A percentile compares a stretch with the other conserved stretches of the same genome.
phyloP scores from a whole-genome alignment of 371 early-diverging fungal genomes.

The Zychaea mexicana region DNA sequence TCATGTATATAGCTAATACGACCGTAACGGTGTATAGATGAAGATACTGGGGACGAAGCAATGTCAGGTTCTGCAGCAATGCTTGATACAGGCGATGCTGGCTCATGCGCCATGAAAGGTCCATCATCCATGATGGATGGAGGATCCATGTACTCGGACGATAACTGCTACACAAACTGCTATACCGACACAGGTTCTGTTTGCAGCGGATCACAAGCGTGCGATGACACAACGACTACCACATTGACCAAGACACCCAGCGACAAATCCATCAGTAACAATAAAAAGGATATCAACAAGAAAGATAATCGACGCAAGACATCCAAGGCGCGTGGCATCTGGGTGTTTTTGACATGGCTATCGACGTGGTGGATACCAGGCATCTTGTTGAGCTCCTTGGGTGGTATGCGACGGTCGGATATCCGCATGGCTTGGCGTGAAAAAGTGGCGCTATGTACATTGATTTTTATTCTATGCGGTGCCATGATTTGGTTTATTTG shows the following conservation, averaged over 20 bases:
- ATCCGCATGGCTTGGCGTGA: constrained; percentile 92
- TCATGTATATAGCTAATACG: no score
- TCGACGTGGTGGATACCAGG: constrained; percentile 86
- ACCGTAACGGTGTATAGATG: background rate
- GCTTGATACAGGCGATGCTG: background rate
- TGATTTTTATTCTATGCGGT: constrained; percentile 76
- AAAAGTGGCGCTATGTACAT: constrained; percentile 82
- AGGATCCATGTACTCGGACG: constrained; percentile 48
- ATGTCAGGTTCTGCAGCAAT: background rate
- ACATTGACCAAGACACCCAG: constrained; percentile 10
- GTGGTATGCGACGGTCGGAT: constrained; percentile 72
- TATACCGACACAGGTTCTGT: constrained; percentile 30
- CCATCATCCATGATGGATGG: background rate
- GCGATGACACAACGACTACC: constrained; percentile 15
- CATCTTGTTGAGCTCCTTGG: constrained; percentile 44
- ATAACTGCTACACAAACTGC: constrained; percentile 16
- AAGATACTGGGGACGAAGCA: constrained; percentile 4
- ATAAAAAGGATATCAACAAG: constrained; percentile 21
- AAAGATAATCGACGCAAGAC: constrained; percentile 23
- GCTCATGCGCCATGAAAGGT: background rate
- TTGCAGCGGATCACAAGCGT: constrained; percentile 24
- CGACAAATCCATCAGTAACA: background rate
- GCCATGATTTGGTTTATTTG: constrained; percentile 86
- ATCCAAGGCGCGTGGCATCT: constrained; percentile 54
- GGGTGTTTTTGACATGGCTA: constrained; percentile 78